Base-by-base conservation (phyloP, 192 early-diverging fungal genomes). In the Linnemannia elongata region DNA sequence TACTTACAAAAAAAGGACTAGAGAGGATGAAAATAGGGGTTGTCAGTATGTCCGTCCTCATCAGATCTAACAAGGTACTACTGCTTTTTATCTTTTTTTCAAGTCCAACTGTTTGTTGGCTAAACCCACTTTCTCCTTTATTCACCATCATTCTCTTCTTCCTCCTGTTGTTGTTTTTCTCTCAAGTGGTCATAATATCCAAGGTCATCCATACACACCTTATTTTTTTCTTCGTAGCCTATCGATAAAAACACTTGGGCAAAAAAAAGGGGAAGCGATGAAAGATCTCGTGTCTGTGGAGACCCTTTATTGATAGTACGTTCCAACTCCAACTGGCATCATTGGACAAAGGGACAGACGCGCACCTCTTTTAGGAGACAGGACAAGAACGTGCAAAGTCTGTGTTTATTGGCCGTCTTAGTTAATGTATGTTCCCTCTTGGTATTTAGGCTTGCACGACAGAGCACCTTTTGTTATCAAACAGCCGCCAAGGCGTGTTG, bases 131-230 rank as follows among this genome's bases (percentile, higher is more conserved):
- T 27, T 27, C 22, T 27, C n/a, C 24, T 6, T 60, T 9, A 60
- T 60, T 60, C 55, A 6, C n/a, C 55, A 27, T 60, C 55, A 24
- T 60, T n/a, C 9, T n/a, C 33, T 2, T 69, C 12, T 8, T 38
- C 15, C 69, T 35, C 39, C 69, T 41, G 17, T 18, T 70, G 69
- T 41, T 70, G 36, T 70, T 70, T 70, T 41, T 72, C n/a, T 72
- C 18, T 41, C 41, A 72, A 41, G 41, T 10, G 35, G 41, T 72
- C 70, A 41, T 72, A 20, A 41, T 72, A 20, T 35, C 41, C 70
- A 35, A 42, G 35, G 41, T 72, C 70, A 72, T 72, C n/a, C 20
- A 70, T 70, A 1, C 15, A 41, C 41, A 27, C 38, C 10, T 70
- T 57, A 57, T 24, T 55, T 55, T 24, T 55, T 55, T 27, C n/a